These are phyloP conservation scores for Liriodendron chinense DNA, from an alignment of 164 flowering plant species.

Conservation along the genomic window DNA sequence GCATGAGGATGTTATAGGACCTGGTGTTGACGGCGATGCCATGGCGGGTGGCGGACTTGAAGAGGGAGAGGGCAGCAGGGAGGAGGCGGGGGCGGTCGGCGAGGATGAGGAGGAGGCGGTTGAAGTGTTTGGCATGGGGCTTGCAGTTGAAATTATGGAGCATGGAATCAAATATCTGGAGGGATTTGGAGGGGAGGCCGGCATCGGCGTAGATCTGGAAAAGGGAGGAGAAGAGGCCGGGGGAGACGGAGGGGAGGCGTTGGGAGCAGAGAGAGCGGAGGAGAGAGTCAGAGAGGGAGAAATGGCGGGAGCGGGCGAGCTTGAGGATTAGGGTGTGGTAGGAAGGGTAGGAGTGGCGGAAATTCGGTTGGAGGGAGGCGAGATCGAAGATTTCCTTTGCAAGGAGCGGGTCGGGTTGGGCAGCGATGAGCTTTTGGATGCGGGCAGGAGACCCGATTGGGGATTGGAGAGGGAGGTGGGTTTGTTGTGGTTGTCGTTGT, in stretches of 20 bases:
- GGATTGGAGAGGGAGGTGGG: background rate
- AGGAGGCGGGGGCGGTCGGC: constrained; percentile 42
- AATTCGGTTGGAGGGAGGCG: constrained; percentile 65
- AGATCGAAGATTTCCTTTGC: constrained; percentile 89
- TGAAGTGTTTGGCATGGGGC: constrained; percentile 63
- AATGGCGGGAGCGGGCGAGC: constrained; percentile 61
- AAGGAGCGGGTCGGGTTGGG: constrained; percentile 79
- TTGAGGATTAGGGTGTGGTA: constrained; percentile 69
- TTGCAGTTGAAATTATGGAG: constrained; percentile 44
- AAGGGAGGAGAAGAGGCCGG: constrained; percentile 50
- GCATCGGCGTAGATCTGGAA: constrained; percentile 62
- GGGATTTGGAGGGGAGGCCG: constrained; percentile 52
- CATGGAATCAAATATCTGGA: constrained; percentile 55
- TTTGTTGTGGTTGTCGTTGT: background rate
- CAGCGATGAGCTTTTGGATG: constrained; percentile 66
- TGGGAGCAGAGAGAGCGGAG: constrained; percentile 25
- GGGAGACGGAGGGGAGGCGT: constrained; percentile 30
- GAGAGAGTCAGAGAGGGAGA: constrained; percentile 53
- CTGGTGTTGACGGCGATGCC: constrained; percentile 50
- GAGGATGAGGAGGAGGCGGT: constrained; percentile 48
- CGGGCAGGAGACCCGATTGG: constrained; percentile 49
- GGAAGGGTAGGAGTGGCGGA: constrained; percentile 64
- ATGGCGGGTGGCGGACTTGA: constrained; percentile 38
- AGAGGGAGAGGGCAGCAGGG: constrained; percentile 59
- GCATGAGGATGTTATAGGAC: constrained; percentile 77